These are phyloP conservation scores for Arthroderma uncinatum DNA, from an alignment of 2,329 filamentous ascomycete species.

Conservation along the genomic window DNA sequence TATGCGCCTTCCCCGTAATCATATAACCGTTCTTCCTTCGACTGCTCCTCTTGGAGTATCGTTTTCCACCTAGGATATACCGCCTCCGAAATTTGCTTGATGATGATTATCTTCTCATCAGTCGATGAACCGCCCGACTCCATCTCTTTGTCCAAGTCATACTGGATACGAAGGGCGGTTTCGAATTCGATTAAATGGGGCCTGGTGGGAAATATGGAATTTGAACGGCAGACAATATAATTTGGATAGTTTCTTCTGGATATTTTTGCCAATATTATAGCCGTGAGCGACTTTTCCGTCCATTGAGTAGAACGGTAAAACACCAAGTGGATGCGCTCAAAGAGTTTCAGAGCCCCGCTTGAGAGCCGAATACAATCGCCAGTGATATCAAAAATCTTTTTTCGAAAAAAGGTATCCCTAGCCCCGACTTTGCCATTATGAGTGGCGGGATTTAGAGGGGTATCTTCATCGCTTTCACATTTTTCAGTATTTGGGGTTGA, in stretches of 20 bases:
- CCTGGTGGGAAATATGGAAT: constrained; percentile 76
- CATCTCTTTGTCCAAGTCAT: constrained; percentile 66
- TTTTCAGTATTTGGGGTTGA: constrained; percentile 44
- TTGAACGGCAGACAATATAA: constrained; percentile 80
- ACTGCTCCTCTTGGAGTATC: constrained; percentile 61
- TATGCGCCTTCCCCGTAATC: constrained; percentile 80
- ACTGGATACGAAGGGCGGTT: constrained; percentile 69
- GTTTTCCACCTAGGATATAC: constrained; percentile 71
- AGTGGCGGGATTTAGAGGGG: constrained; percentile 22
- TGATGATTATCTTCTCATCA: constrained; percentile 52
- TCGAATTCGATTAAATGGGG: constrained; percentile 76
- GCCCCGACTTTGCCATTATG: constrained; percentile 37
- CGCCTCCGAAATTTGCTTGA: constrained; percentile 61
- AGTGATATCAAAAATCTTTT: constrained; percentile 64
- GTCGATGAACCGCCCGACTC: constrained; percentile 65
- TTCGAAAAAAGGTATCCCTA: constrained; percentile 61
- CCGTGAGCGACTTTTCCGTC: constrained; percentile 93
- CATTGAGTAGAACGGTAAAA: constrained; percentile 95
- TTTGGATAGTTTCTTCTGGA: constrained; percentile 76
- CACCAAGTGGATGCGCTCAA: constrained; percentile 87
- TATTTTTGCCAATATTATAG: constrained; percentile 86
- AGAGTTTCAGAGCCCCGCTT: constrained; percentile 60
- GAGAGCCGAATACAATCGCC: constrained; percentile 79
- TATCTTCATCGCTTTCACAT: constrained; percentile 50
- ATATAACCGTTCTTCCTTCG: constrained; percentile 66